These are phyloP conservation scores for Puccinia polysora DNA, from an alignment of 1,284 basidiomycete species.

Conservation along the genomic window DNA sequence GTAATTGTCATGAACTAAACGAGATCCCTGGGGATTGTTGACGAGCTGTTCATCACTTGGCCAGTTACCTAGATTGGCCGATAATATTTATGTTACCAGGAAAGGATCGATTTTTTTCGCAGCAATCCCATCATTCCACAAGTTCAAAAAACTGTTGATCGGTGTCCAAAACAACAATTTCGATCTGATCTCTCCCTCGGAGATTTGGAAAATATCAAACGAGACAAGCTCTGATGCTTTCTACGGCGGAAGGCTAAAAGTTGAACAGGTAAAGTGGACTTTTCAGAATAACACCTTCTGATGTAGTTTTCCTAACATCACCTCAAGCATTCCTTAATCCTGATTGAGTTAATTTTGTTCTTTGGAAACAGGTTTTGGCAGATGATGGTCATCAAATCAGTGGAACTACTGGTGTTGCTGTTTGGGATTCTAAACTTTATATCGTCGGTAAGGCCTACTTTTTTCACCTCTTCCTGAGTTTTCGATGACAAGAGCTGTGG, in stretches of 20 bases:
- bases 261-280: constrained; percentile 17
- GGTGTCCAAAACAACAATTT: background rate
- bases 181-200: constrained; percentile 19
- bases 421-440: constrained; percentile 18
- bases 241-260: constrained; percentile 34
- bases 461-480: background rate
- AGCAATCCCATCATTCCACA: constrained; percentile 15
- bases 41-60: background rate
- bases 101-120: constrained; percentile 32
- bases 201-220: constrained; percentile 40
- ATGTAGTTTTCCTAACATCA: background rate
- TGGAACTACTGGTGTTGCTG: constrained; percentile 27
- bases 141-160: constrained; percentile 7
- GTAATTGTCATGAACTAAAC: no score
- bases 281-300: background rate
- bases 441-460: constrained; percentile 15
- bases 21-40: no score
- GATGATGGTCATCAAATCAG: constrained; percentile 35
- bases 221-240: constrained; percentile 26
- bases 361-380: constrained; percentile 9
- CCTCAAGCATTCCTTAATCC: background rate
- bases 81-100: constrained; percentile 38
- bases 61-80: constrained; percentile 27
- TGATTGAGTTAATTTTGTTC: background rate
- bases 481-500: no score